Conservation (phyloP, 2,329 filamentous ascomycete genomes). For the Davidsoniella virescens region DNA sequence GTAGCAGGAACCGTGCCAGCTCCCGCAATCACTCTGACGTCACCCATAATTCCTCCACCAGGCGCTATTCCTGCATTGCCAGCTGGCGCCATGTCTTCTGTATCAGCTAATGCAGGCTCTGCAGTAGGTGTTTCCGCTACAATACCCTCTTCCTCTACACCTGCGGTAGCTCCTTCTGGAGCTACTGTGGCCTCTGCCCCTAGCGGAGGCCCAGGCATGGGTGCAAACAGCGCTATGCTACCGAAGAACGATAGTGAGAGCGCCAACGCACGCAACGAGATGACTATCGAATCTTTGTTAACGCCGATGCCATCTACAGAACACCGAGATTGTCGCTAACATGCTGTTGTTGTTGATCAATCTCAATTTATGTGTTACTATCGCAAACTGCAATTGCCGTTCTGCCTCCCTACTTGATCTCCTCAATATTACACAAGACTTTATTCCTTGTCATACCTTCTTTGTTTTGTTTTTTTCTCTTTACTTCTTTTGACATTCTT, state of each 20-base stretch:
- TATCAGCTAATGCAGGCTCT: not conserved
- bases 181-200: not conserved
- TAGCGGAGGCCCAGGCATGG: not conserved
- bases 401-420: too few species aligned
- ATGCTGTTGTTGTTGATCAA: too few species aligned
- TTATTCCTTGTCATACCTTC: too few species aligned
- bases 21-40: too few species aligned
- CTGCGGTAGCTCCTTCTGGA: not conserved
- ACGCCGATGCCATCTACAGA: not conserved
- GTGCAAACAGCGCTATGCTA: not conserved
- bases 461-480: not conserved
- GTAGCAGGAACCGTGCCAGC: too few species aligned
- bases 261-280: constrained; percentile 1
- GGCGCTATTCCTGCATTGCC: too few species aligned
- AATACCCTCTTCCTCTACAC: not conserved
- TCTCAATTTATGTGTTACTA: too few species aligned
- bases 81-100: not conserved
- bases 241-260: not conserved
- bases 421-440: too few species aligned
- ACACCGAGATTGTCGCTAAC: too few species aligned
- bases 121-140: not conserved
- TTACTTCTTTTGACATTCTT: not conserved
- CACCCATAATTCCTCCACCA: too few species aligned
- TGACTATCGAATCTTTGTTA: constrained; percentile 7
- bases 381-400: too few species aligned